Conservation (phyloP, 768 basidiomycete species). For the Mycena floridula region DNA sequence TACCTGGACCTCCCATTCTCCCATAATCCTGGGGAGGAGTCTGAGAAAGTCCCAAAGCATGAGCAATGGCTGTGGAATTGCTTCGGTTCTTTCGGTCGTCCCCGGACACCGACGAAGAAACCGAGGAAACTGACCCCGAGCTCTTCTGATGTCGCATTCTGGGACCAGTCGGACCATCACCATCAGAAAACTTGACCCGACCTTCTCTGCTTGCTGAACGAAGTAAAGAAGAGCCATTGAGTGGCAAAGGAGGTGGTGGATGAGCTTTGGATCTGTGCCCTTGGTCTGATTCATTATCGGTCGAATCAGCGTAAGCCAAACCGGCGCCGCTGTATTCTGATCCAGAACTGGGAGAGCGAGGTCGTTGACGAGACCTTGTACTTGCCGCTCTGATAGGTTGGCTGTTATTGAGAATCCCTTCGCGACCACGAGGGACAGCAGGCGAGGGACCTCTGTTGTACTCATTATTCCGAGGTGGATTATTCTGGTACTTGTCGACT, state of each 20-base stretch:
- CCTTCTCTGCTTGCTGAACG: slow-evolving; percentile 1
- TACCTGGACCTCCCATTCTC: slow-evolving; percentile 33
- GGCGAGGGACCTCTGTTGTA: too few species aligned
- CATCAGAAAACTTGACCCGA: slow-evolving; percentile 2
- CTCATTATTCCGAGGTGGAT: too few species aligned
- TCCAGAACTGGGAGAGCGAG: slow-evolving; percentile 15
- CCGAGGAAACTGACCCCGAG: slow-evolving; percentile 12
- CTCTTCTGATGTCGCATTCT: slow-evolving; percentile 1
- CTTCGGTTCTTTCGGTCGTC: too few species aligned
- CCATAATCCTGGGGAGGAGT: slow-evolving; percentile 32
- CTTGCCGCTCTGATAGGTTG: background rate
- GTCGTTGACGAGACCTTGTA: background rate
- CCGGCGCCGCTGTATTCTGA: slow-evolving; percentile 39
- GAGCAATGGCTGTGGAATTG: slow-evolving; percentile 33
- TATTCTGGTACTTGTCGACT: background rate
- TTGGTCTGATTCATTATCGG: slow-evolving; percentile 33
- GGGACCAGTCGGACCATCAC: background rate
- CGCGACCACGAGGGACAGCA: too few species aligned
- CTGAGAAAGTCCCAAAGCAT: slow-evolving; percentile 37
- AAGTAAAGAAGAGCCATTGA: background rate
- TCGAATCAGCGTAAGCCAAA: slow-evolving; percentile 45
- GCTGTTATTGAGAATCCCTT: too few species aligned
- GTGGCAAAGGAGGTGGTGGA: slow-evolving; percentile 17
- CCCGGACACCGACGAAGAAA: too few species aligned
- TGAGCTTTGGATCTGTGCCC: background rate